Evolutionary conservation across 1,139 yeast species (phyloP).

Genomic region (Ogataea hybrid): DNA sequence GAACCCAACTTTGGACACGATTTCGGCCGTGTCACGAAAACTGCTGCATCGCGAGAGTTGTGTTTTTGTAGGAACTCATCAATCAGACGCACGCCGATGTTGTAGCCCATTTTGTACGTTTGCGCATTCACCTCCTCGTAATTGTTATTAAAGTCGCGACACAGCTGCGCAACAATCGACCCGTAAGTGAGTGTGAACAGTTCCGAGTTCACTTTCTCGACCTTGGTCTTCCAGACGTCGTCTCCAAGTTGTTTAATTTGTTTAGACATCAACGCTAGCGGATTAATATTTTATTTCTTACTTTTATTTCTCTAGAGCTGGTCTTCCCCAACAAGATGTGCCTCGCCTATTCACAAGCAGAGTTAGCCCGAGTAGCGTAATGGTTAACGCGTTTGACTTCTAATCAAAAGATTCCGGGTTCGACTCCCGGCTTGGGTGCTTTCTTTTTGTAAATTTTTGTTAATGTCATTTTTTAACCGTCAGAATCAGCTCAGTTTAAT

Average conservation of each 20-base stretch:
- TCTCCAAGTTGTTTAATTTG: too few relatives aligned
- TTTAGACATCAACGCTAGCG: too few relatives aligned
- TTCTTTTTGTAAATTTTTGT: slow-evolving; percentile 9
- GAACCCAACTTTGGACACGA: slow-evolving; percentile 83
- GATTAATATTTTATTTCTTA: too few relatives aligned
- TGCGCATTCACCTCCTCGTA: slow-evolving; percentile 78
- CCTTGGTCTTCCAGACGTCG: too few relatives aligned
- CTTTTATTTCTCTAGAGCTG: too few relatives aligned
- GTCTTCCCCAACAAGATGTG: too few relatives aligned
- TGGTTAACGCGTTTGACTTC: too few relatives aligned
- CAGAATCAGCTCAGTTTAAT: too few relatives aligned
- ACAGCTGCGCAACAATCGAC: slow-evolving; percentile 88
- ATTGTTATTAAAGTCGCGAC: slow-evolving; percentile 77
- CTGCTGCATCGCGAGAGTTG: slow-evolving; percentile 78
- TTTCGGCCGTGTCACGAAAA: slow-evolving; percentile 86
- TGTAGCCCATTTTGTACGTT: slow-evolving; percentile 91
- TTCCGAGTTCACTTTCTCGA: slow-evolving; percentile 90
- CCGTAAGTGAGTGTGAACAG: slow-evolving; percentile 92
- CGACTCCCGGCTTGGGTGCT: slow-evolving; percentile 31
- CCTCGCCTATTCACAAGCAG: too few relatives aligned
- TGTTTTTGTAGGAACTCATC: slow-evolving; percentile 90
- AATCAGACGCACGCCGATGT: slow-evolving; percentile 85
- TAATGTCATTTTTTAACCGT: too few relatives aligned
- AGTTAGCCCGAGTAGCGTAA: too few relatives aligned
- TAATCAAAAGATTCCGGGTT: too few relatives aligned